Evolutionary conservation across 2,329 filamentous ascomycete species (phyloP), one percentile per base, ranked within the genome.

Genomic region (Xylaria sp.): DNA sequence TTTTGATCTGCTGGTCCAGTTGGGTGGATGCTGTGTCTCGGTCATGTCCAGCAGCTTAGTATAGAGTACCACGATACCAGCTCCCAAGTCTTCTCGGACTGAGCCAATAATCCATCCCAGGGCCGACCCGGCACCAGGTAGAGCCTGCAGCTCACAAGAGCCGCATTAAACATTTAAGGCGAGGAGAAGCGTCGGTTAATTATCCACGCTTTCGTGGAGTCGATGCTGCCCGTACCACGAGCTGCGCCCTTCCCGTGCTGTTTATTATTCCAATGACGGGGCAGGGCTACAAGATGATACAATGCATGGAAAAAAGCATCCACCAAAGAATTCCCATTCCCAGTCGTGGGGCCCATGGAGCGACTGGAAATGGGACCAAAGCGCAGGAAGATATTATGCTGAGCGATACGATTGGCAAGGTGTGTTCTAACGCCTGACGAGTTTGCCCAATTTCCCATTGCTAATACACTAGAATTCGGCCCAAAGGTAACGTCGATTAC

Each of bases 131-230:
- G 67, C 50, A 57, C 66, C 67, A 52, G 68, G 67, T 54, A 64
- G 56, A 69, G 65, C 48, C 65, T 69, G 67, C 70, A 70, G 69
- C 59, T 50, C 50, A 48, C 28, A 69, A 76, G 75, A 78, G 76
- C 75, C 75, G 72, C 75, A 76, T 73, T 67, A 59, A 66, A 71
- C 70, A 74, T 76, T 76, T 75, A 76, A 77, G 73, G 71, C 69
- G 72, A 68, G 66, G 72, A 56, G 58, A 61, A 69, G 66, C 67
- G 59, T 73, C 69, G 69, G 64, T 64, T 69, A 57, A 60, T 63
- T 61, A 66, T 64, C 69, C 65, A 54, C 61, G 64, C 63, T 72
- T 63, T 67, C 70, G 70, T 70, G 67, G 70, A 72, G 69, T 69
- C 67, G 60, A 69, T 69, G 58, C 41, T 63, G 56, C 65, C 69